Conservation (phyloP, 176 grass and related monocot genomes). For the Microstegium vimineum region DNA sequence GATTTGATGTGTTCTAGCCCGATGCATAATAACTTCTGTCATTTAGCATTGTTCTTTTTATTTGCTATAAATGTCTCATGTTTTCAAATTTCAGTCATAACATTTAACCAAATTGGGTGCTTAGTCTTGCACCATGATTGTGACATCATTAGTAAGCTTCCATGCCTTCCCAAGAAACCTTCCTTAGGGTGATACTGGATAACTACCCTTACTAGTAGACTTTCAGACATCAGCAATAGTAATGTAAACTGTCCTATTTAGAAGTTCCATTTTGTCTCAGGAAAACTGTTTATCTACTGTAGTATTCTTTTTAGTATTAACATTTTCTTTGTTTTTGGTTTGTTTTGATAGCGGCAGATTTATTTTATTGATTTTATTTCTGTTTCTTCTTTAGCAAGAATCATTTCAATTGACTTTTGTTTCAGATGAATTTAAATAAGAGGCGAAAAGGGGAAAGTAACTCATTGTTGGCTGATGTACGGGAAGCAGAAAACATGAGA, state of each 20-base stretch:
- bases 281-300: not conserved
- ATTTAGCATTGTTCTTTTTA: conserved; percentile 14
- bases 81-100: conserved; percentile 16
- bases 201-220: not conserved
- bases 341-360: not conserved
- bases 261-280: not conserved
- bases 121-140: not conserved
- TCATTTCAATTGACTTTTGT: conserved; percentile 20
- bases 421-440: conserved; percentile 78
- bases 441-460: conserved; percentile 47
- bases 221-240: not conserved
- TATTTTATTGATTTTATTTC: conserved; percentile 30
- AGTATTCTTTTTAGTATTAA: not conserved
- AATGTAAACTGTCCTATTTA: not conserved
- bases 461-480: conserved; percentile 9
- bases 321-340: not conserved
- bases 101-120: conserved; percentile 1
- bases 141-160: not conserved
- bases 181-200: not conserved
- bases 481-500: conserved; percentile 46
- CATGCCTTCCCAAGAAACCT: not conserved
- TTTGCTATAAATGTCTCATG: conserved; percentile 7
- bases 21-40: not conserved
- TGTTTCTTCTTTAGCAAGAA: conserved; percentile 26
- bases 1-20: too few species aligned